Conservation (phyloP, 2,329 filamentous ascomycete genomes). For the Sporothrix pallida region DNA sequence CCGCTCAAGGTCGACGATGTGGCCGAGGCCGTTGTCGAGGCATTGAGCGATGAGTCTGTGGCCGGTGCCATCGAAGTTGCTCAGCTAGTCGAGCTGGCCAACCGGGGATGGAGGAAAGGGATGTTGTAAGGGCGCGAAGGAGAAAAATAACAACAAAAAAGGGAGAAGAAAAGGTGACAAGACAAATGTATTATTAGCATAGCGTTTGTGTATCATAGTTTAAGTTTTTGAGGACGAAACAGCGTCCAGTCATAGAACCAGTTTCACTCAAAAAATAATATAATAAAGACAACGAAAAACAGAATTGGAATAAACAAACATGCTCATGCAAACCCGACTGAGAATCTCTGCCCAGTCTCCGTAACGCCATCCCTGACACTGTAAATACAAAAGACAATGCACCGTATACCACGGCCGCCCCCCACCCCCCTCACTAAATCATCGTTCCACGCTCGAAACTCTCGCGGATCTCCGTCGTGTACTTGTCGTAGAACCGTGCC, state of each 20-base stretch:
- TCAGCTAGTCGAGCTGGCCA: conserved; percentile 81
- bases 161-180: background rate
- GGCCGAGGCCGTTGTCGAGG: conserved; percentile 88
- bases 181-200: conserved; percentile 19
- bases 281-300: background rate
- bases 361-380: conserved; percentile 7
- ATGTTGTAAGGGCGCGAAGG: conserved; percentile 69
- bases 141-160: background rate
- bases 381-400: background rate
- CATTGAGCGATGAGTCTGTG: conserved; percentile 73
- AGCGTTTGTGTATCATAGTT: conserved; percentile 26
- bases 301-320: background rate
- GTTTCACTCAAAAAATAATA: conserved; percentile 6
- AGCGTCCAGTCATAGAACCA: conserved; percentile 10
- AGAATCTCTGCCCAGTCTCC: background rate
- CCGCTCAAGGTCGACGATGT: conserved; percentile 87
- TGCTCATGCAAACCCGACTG: background rate
- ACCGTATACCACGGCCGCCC: background rate
- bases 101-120: conserved; percentile 82
- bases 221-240: background rate
- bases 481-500: conserved; percentile 96
- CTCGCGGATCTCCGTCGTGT: conserved; percentile 94
- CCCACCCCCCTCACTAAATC: conserved; percentile 62
- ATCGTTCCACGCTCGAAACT: conserved; percentile 97
- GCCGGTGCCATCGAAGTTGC: conserved; percentile 78